Evolutionary conservation across 2,329 filamentous ascomycete species (phyloP).

Genomic region (Aspergillus pseudonomiae): DNA sequence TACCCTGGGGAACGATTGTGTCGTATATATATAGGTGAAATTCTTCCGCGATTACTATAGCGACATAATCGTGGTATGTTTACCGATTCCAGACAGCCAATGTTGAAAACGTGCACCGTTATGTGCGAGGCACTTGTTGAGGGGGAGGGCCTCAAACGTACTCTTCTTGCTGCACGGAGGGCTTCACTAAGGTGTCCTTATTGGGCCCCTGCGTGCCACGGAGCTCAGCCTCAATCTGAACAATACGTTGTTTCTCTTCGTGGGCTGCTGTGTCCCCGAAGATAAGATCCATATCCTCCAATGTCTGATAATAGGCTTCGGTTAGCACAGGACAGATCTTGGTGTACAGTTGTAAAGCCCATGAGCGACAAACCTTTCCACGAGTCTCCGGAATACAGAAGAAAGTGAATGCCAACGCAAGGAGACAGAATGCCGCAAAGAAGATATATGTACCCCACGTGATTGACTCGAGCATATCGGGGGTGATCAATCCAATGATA

Average conservation of each 20-base stretch:
- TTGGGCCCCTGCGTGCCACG: slow-evolving; percentile 29
- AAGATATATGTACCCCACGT: slow-evolving; percentile 45
- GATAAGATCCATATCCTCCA: slow-evolving; percentile 60
- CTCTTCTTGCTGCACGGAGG: slow-evolving; percentile 27
- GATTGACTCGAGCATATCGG: slow-evolving; percentile 42
- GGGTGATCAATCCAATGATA: slow-evolving; percentile 42
- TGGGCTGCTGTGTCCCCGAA: slow-evolving; percentile 45
- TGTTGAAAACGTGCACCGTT: no score
- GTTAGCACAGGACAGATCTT: background rate
- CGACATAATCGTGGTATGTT: background rate
- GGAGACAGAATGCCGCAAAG: slow-evolving; percentile 41
- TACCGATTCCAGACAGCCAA: background rate
- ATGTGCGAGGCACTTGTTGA: background rate
- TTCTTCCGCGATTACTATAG: background rate
- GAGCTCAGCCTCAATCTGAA: slow-evolving; percentile 42
- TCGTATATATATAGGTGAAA: background rate
- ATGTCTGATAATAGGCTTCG: slow-evolving; percentile 36
- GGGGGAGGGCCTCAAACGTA: slow-evolving; percentile 2
- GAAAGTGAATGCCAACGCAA: slow-evolving; percentile 38
- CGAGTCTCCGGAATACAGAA: slow-evolving; percentile 41
- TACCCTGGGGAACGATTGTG: background rate
- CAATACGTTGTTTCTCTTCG: slow-evolving; percentile 43
- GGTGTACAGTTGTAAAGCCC: background rate
- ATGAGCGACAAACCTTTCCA: slow-evolving; percentile 32
- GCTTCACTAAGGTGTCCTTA: slow-evolving; percentile 25